Evolutionary conservation across 805 yeast species (phyloP), one percentile per base, ranked within the genome.

Genomic region (Maudiozyma pseudohumilis): DNA sequence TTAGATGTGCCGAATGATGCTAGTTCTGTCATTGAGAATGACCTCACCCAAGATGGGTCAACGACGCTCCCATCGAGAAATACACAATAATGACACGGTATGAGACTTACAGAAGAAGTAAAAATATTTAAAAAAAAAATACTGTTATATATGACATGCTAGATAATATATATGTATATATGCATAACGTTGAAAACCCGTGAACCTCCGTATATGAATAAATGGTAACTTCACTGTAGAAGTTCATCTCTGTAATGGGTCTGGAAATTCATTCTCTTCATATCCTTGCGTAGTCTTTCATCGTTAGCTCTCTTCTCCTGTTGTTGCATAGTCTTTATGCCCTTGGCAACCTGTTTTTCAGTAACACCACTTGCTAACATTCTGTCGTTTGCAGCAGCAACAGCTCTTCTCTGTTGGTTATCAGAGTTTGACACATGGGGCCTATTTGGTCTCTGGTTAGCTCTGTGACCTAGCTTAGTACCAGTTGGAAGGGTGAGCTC

Each of bases 401-500:
- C 80, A 30, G 77, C 75, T 50, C 74, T 77, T 20, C 87, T 79
- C 29, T 83, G 89, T n/a, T 22, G 13, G 10, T 33, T 24, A 5
- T 63, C 56, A 24, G 67, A 69, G 1, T 69, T 61, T 19, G 67
- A 64, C 34, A 70, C 46, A 44, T 74, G 74, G 59, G 83, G 95
- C 53, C 81, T 77, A 59, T 77, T 77, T 54, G 75, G 77, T 43
- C 89, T 68, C 35, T 74, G 72, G 50, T 83, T 65, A 1, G 87
- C 68, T 45, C 97, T 69, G 57, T 89, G 96, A 0, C 95, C 95
- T 1, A 83, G 74, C 33, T 77, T 74, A 4, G 75, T 61, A 2
- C 96, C 96, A 16, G 80, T 72, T 2, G 95, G 92, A 31, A 88
- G 65, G 3, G 75, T 70, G 29, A 87, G 60, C 50, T 82, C 86